Conservation (phyloP, 108 stramenopile genomes). For the Fragilaria radians region DNA sequence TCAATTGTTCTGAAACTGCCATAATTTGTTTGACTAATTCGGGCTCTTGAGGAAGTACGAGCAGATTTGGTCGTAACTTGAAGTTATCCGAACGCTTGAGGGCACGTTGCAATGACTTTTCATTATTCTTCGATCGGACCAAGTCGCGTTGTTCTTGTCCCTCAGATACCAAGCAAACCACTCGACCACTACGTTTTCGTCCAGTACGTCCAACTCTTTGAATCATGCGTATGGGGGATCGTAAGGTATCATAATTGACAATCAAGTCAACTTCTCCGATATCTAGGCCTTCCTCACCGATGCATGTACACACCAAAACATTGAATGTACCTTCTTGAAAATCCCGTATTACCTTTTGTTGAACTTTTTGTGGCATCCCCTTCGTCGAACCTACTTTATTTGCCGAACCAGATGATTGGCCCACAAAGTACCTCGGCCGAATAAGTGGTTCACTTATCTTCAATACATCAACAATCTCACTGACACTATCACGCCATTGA, state of each 20-base stretch:
- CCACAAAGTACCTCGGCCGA: conserved; percentile 67
- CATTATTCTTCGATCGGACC: conserved; percentile 18
- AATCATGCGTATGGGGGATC: conserved; percentile 82
- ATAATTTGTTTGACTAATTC: conserved; percentile 25
- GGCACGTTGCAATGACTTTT: conserved; percentile 49
- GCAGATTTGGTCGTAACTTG: conserved; percentile 27
- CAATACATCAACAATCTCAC: conserved; percentile 58
- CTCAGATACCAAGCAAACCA: conserved; percentile 69
- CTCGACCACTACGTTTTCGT: conserved; percentile 81
- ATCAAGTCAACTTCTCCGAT: conserved; percentile 96
- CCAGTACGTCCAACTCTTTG: conserved; percentile 91
- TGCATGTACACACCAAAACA: conserved; percentile 90
- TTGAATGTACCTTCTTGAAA: conserved; percentile 79
- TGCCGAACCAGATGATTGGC: conserved; percentile 35
- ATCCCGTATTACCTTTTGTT: conserved; percentile 70
- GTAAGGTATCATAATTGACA: conserved; percentile 83
- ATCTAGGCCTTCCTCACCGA: conserved; percentile 94
- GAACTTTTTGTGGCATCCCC: conserved; percentile 84
- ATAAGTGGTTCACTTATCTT: conserved; percentile 27
- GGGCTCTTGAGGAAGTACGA: conserved; percentile 51
- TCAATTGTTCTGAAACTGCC: conserved; percentile 21
- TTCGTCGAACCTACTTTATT: conserved; percentile 4
- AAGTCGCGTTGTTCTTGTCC: conserved; percentile 60
- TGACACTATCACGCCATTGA: conserved; percentile 72
- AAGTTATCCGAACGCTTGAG: conserved; percentile 52